Base-by-base conservation (phyloP, 2,329 filamentous ascomycete species). In the Diaporthe destruens region DNA sequence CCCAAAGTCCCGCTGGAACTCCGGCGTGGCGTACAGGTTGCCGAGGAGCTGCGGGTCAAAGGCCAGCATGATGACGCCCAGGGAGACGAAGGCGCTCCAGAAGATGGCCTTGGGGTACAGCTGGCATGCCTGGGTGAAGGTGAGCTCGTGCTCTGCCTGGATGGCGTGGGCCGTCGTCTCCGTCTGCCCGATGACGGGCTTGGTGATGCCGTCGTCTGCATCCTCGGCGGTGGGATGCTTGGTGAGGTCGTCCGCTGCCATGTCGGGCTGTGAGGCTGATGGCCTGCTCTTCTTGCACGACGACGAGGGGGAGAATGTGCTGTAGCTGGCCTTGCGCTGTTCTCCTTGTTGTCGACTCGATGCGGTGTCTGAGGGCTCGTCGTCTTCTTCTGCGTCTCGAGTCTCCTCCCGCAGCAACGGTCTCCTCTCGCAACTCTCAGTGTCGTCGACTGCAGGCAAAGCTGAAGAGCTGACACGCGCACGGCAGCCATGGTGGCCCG, bases 11-110 rank as follows among this genome's bases (percentile, higher is more conserved):
- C 79, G 78, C 74, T 87, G 85, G 76, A 91, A 91, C n/a, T 86
- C 85, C 0, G 88, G 87, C 65, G 86, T 87, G 3, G 88, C 86
- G 76, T 89, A 91, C 69, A 92, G 84, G 74, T 90, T 90, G 32
- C 89, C 89, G 23, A 92, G 84, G 12, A 92, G 85, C 78, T 92
- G 90, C 0, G 89, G 88, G 77, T 92, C 90, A 76, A 92, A 93
- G 5, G 89, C 89, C 54, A 87, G 79, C 88, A 90, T 90, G 75
- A 91, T 87, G 49, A 91, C 87, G 8, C 88, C 88, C 2, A 90
- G 80, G 6, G 87, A 89, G 75, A 91, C 88, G 76, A 89, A 90
- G 54, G 86, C 82, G 9, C 87, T 89, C 89, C 89, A 91, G 20
- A 78, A 81, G 25, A 86, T 84, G 9, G 85, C 84, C 34, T 81